Percentiles rank a stretch among this genome's conserved stretches.
Evolutionary conservation across 176 grass and related monocot species (phyloP).

Genomic region (Pontederia paniculata): DNA sequence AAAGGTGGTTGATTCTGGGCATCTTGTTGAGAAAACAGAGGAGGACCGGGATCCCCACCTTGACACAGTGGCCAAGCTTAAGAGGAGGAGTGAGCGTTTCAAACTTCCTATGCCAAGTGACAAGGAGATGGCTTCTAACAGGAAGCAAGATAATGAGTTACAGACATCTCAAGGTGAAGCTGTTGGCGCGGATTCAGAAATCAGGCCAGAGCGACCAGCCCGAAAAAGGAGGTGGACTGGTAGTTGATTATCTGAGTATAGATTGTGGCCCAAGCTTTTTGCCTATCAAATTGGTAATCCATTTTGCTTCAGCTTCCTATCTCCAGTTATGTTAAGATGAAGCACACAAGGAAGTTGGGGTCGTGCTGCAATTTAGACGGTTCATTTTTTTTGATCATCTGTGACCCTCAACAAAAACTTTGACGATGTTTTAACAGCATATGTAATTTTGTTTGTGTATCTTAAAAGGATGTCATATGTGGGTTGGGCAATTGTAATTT

Average conservation of each 20-base stretch:
- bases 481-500: no score
- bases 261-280: no score
- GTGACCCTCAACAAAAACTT: no score
- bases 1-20: conserved; percentile 38
- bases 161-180: conserved; percentile 41
- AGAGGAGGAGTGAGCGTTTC: conserved; percentile 89
- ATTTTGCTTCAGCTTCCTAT: no score
- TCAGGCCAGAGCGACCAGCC: conserved; percentile 78
- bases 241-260: conserved; percentile 27
- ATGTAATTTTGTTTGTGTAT: no score
- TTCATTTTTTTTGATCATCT: no score
- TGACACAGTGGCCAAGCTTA: conserved; percentile 87
- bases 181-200: conserved; percentile 44
- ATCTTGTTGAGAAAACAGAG: conserved; percentile 29
- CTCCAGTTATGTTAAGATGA: no score
- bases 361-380: no score
- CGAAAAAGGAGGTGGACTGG: conserved; percentile 97
- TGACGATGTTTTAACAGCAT: no score
- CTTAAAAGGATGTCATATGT: no score
- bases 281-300: no score
- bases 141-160: conserved; percentile 50
- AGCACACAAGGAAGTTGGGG: no score
- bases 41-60: conserved; percentile 69
- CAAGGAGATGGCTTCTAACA: conserved; percentile 45
- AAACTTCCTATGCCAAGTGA: conserved; percentile 92